Percentiles rank a stretch among this genome's conserved stretches.
These are phyloP conservation scores for Botryotinia convoluta DNA, from an alignment of 2,329 filamentous ascomycete species.

Conservation along the genomic window DNA sequence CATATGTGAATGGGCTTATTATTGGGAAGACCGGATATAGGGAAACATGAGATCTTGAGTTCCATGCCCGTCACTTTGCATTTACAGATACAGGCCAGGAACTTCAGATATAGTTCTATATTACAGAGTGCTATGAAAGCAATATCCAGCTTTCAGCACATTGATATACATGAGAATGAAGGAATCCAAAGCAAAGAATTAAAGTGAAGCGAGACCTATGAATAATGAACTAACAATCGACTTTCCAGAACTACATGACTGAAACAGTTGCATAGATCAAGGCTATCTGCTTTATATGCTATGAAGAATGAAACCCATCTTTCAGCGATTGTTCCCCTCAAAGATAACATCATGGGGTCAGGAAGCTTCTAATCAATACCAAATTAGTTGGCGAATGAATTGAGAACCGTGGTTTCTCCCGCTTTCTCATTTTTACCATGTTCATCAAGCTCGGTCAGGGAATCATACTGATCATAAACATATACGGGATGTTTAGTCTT, in stretches of 20 bases:
- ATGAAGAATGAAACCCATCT: too few relatives aligned
- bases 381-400: too few relatives aligned
- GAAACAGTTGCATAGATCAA: too few relatives aligned
- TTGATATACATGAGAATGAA: not conserved
- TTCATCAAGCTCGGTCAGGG: too few relatives aligned
- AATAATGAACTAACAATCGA: not conserved
- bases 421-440: too few relatives aligned
- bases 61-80: not conserved
- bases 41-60: not conserved
- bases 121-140: not conserved
- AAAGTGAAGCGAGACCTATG: rapidly evolving
- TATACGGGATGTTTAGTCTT: too few relatives aligned
- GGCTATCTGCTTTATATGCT: too few relatives aligned
- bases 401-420: too few relatives aligned
- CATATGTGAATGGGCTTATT: rapidly evolving
- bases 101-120: not conserved
- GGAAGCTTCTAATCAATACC: too few relatives aligned
- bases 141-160: rapidly evolving
- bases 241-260: rapidly evolving
- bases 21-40: not conserved
- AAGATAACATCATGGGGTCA: too few relatives aligned
- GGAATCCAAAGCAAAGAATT: rapidly evolving
- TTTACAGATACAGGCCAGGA: rapidly evolving
- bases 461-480: too few relatives aligned
- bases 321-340: rapidly evolving